Conservation (phyloP, 768 basidiomycete species). For the Mrakia frigida region DNA sequence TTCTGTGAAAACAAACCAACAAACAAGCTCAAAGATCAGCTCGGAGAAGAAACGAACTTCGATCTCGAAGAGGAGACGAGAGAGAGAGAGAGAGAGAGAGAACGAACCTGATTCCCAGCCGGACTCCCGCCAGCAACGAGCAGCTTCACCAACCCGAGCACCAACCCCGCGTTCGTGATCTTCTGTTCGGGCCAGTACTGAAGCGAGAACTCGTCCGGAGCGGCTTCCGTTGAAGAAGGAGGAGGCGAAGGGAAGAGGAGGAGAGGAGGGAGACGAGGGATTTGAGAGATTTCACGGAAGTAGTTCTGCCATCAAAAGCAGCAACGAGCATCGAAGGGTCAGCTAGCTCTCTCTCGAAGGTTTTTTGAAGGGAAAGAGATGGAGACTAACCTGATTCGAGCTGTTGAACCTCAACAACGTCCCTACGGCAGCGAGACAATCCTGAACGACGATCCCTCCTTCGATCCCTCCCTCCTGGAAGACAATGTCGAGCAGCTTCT, state of each 20-base stretch:
- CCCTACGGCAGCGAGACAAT: conserved; percentile 79
- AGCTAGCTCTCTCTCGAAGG: conserved; percentile 8
- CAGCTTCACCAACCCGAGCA: conserved; percentile 78
- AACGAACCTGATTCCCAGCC: conserved; percentile 7
- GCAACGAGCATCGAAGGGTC: not conserved
- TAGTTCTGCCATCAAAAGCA: too few relatives aligned
- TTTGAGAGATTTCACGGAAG: conserved; percentile 76
- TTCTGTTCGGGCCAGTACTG: conserved; percentile 97
- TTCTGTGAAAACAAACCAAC: conserved; percentile 33
- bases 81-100: not conserved
- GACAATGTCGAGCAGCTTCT: conserved; percentile 85
- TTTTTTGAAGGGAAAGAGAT: not conserved
- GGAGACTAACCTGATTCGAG: conserved; percentile 72
- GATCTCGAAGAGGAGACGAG: not conserved
- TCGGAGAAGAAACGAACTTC: not conserved
- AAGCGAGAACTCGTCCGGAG: conserved; percentile 72
- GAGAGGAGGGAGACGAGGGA: conserved; percentile 59
- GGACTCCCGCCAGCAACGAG: conserved; percentile 51
- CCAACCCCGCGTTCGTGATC: conserved; percentile 67
- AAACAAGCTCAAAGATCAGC: not conserved
- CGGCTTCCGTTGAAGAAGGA: conserved; percentile 50
- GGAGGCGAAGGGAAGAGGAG: conserved; percentile 66
- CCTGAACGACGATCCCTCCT: conserved; percentile 76
- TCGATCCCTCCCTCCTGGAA: conserved; percentile 84
- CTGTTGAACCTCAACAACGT: conserved; percentile 84